phyloP scores from a whole-genome alignment of 176 grass and related monocot genomes.

The Oryza meyeriana region DNA sequence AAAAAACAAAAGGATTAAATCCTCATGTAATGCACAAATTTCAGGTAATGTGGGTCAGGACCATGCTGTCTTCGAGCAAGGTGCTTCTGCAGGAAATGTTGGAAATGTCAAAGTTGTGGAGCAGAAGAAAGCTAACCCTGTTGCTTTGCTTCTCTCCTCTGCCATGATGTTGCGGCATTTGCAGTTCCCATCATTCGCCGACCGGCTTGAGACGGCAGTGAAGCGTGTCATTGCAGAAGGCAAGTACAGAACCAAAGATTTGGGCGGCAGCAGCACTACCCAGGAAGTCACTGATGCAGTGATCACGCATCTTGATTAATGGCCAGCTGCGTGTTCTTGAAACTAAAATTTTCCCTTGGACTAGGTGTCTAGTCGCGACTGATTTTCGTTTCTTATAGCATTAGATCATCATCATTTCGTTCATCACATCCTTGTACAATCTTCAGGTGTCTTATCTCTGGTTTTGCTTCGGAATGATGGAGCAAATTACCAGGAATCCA shows the following conservation, averaged over 20 bases:
- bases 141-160: conserved; percentile 88
- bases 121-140: conserved; percentile 84
- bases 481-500: conserved; percentile 4
- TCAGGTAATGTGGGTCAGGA: conserved; percentile 84
- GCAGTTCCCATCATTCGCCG: conserved; percentile 81
- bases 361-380: conserved; percentile 32
- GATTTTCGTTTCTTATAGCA: conserved; percentile 25
- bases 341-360: conserved; percentile 1
- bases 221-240: conserved; percentile 82
- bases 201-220: conserved; percentile 74
- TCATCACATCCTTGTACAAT: conserved; percentile 26
- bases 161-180: conserved; percentile 98
- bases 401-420: conserved; percentile 46
- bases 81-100: conserved; percentile 86
- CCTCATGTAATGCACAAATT: not conserved
- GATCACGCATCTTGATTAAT: conserved; percentile 56
- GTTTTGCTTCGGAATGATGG: conserved; percentile 11
- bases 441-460: not conserved
- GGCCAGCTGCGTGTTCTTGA: not conserved
- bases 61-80: conserved; percentile 89
- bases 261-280: conserved; percentile 80
- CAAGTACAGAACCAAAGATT: conserved; percentile 82
- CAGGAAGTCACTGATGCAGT: conserved; percentile 89
- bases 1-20: not conserved
- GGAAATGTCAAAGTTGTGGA: conserved; percentile 74